Percentiles rank a stretch among this genome's conserved stretches.
Evolutionary conservation across 495 filamentous ascomycete genomes (phyloP).

Genomic region (Penicillium psychrofluorescens): DNA sequence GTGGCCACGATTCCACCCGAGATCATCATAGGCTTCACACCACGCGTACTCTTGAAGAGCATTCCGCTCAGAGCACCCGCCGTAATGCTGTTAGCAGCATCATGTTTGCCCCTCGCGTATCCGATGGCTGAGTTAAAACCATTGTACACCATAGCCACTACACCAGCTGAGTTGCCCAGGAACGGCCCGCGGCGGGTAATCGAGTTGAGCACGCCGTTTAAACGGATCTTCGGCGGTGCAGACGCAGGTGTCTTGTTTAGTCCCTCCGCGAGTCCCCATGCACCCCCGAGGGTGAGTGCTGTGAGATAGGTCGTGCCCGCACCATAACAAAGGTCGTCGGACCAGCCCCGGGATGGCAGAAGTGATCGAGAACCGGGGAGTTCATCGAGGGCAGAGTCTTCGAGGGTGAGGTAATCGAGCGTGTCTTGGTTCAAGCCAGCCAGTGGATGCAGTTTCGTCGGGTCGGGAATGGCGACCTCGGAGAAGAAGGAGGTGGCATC

Average conservation of each 20-base stretch:
- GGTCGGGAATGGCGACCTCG: constrained; percentile 65
- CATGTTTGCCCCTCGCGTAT: constrained; percentile 79
- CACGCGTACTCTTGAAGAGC: constrained; percentile 92
- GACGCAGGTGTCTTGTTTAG: constrained; percentile 61
- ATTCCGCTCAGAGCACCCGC: constrained; percentile 84
- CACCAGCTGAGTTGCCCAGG: constrained; percentile 88
- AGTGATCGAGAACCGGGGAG: constrained; percentile 80
- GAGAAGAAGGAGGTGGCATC: constrained; percentile 79
- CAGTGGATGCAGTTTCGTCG: constrained; percentile 83
- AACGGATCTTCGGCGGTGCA: constrained; percentile 78
- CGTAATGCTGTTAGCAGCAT: constrained; percentile 76
- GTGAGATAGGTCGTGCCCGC: constrained; percentile 88
- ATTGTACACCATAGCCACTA: constrained; percentile 93
- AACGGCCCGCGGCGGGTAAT: constrained; percentile 93
- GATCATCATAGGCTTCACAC: constrained; percentile 84
- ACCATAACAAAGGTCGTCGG: constrained; percentile 96
- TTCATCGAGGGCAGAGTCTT: constrained; percentile 82
- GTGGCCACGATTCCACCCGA: constrained; percentile 80
- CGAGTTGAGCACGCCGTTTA: constrained; percentile 90
- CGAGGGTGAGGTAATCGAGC: constrained; percentile 87
- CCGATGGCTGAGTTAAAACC: constrained; percentile 89
- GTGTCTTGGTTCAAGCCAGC: constrained; percentile 87
- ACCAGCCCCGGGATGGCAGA: constrained; percentile 92
- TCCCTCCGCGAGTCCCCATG: constrained; percentile 87
- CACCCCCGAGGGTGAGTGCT: constrained; percentile 78